Conservation (phyloP, 106 monocot genomes). For the Dendrobium huoshanense region DNA sequence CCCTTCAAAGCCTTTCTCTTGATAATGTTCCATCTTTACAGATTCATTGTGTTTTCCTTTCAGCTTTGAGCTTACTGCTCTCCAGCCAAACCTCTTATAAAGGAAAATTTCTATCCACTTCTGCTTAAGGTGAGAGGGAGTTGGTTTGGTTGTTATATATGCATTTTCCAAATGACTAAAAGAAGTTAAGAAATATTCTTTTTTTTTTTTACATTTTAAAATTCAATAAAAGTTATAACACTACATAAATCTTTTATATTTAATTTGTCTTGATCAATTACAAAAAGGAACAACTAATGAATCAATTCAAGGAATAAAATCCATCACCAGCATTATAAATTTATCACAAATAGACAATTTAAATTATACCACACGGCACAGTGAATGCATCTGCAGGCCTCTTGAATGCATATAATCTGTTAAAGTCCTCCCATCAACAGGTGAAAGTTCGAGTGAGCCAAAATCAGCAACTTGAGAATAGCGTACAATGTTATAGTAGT, state of each 20-base stretch:
- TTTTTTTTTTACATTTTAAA: too few species aligned
- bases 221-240: slow-evolving; percentile 11
- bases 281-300: too few species aligned
- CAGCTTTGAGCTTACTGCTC: slow-evolving; percentile 2
- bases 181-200: too few species aligned
- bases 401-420: slow-evolving; percentile 99
- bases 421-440: slow-evolving; percentile 93
- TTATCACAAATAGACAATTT: neutral
- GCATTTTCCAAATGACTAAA: slow-evolving; percentile 4
- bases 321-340: neutral
- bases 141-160: neutral
- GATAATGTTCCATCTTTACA: neutral
- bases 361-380: slow-evolving; percentile 67
- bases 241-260: too few species aligned
- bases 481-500: neutral
- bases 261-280: too few species aligned
- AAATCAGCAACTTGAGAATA: slow-evolving; percentile 81
- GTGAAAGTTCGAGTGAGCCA: slow-evolving; percentile 93
- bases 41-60: slow-evolving; percentile 3
- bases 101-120: slow-evolving; percentile 76
- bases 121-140: slow-evolving; percentile 26
- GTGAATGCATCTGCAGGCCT: slow-evolving; percentile 84
- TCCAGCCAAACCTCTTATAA: slow-evolving; percentile 1
- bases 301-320: neutral
- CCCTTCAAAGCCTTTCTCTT: slow-evolving; percentile 3